Conservation (phyloP, 495 filamentous ascomycete species). For the Penicillium coprophilum region DNA sequence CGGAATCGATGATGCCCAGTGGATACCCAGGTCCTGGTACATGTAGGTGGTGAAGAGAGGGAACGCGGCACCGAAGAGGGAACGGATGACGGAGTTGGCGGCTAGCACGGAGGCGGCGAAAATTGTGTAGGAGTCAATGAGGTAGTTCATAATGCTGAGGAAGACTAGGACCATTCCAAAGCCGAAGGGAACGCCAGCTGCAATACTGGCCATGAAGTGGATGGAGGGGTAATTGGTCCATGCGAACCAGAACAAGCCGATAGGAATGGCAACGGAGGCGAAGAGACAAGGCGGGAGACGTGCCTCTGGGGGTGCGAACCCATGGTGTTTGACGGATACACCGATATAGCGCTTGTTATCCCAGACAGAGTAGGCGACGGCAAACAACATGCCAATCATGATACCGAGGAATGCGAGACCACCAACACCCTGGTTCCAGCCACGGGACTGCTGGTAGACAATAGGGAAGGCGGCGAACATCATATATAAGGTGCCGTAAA, state of each 20-base stretch:
- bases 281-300: constrained; percentile 48
- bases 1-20: constrained; percentile 77
- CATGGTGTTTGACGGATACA: constrained; percentile 34
- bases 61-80: constrained; percentile 76
- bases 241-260: constrained; percentile 64
- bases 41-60: constrained; percentile 80
- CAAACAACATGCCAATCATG: constrained; percentile 75
- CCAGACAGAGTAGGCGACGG: constrained; percentile 48
- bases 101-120: constrained; percentile 80
- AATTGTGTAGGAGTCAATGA: constrained; percentile 79
- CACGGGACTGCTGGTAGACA: constrained; percentile 68
- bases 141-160: constrained; percentile 72
- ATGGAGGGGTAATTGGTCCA: constrained; percentile 69
- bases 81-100: constrained; percentile 70
- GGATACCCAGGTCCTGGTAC: constrained; percentile 72
- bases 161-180: constrained; percentile 77
- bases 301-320: constrained; percentile 50
- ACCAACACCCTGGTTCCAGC: constrained; percentile 69
- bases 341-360: constrained; percentile 52
- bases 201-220: constrained; percentile 67
- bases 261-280: constrained; percentile 43
- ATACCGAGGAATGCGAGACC: constrained; percentile 83
- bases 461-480: constrained; percentile 82
- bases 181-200: constrained; percentile 67
- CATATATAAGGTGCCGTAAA: constrained; percentile 78